Evolutionary conservation across 352 stramenopile genomes (phyloP), one percentile per base, ranked within the genome.

Genomic region (Hyaloperonospora brassicae): DNA sequence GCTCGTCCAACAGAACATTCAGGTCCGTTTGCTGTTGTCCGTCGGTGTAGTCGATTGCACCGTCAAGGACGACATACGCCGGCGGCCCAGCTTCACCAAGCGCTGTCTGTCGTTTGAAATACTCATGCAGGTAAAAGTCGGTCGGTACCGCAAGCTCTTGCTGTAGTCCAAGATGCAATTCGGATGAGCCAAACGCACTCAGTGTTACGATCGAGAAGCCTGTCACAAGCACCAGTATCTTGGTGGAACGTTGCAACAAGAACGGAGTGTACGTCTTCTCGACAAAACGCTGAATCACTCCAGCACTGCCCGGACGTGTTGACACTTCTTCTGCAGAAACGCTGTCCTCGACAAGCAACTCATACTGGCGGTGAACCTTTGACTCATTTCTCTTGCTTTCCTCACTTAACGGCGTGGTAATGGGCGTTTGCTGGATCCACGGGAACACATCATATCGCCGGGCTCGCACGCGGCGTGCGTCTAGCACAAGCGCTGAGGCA

Each of bases 41-140:
- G 50, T 95, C 67, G 9, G 75, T 91, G 61, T 95, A 96, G 43
- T 94, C 57, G 0, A 83, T 57, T 6, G 55, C 47, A 17, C 67
- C 57, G 11, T 84, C 72, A 0, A 88, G 42, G 52, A 90, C 86
- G 23, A 95, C 68, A 58, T 95, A 96, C n/a, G 82, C 84, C 38
- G 84, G 78, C 21, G 87, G 87, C 14, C 87, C 87, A 12, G 87
- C 84, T 51, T 95, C 84, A 38, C 84, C 85, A 36, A 81, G 76
- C 45, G 81, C 73, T 22, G 86, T 92, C 57, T 96, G 84, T 30
- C 77, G 75, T 38, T 89, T 62, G 56, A 95, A 96, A 52, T 96
- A 96, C 31, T 87, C 76, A 52, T 95, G 82, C 7, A 96, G 60
- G 47, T 96, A 95, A 41, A 90, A 95, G 46, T 95, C 81, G 0